Base-by-base conservation (phyloP, 495 filamentous ascomycete genomes). In the Jackrogersella multiformis region DNA sequence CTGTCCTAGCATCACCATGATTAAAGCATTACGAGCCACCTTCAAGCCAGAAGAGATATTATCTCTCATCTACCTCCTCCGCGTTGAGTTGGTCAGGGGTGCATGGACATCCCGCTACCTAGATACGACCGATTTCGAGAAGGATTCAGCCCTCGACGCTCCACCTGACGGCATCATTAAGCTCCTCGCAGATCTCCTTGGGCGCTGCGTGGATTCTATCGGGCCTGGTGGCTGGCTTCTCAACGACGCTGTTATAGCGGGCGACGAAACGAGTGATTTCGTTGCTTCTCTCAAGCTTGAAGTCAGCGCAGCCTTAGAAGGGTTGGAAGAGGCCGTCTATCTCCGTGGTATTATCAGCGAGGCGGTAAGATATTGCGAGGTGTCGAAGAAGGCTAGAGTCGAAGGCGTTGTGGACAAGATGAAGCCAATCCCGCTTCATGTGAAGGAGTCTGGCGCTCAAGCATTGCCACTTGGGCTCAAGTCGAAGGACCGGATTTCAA, bases 151-250 rank as follows among this genome's bases (percentile, higher is more conserved):
- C 4, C 79, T 81, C 0, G 85, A 87, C 73, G 72, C 83, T 51
- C 76, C 86, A 66, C 81, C 81, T 18, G 81, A 85, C 35, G 84
- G 79, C 9, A 86, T 85, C 72, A 84, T 85, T 49, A 76, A 78
- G 51, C 79, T 85, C 38, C 86, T 92, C 57, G 83, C 85, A 28
- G 84, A 88, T 54, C 78, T 96, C 6, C 82, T 97, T 32, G 90
- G 85, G 70, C 87, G 88, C 65, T 88, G 91, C 38, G 82, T 97
- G 8, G 93, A 97, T 78, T 88, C 92, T 8, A 85, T 97, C n/a
- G 92, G 93, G 8, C 82, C 90, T 15, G 88, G 85, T 10, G 92
- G 92, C 26, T 97, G 91, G 91, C 86, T 97, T 52, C 79, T 87
- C 5, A 87, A 86, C 34, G 82, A 84, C 26, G 75, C 82, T 4